Evolutionary conservation across 805 yeast genomes (phyloP).

Genomic region (Spathaspora arborariae): DNA sequence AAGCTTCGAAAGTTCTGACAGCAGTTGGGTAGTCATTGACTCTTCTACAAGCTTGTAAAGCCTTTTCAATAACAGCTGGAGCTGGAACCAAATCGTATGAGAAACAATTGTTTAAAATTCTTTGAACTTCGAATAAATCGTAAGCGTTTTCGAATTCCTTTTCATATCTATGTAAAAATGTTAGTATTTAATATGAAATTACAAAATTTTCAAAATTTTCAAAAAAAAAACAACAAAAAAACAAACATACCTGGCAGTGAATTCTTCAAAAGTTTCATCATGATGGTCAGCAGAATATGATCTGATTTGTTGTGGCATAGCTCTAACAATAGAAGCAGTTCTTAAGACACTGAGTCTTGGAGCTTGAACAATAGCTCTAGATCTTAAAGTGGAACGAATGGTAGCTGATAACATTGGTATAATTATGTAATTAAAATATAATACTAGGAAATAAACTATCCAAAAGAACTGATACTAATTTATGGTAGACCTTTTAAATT

Average conservation of each 20-base stretch:
- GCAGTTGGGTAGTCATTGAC: slow-evolving; percentile 99
- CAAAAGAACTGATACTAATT: background rate
- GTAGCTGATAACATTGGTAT: slow-evolving; percentile 34
- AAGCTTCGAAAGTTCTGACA: slow-evolving; percentile 95
- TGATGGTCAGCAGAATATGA: slow-evolving; percentile 76
- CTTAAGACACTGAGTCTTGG: slow-evolving; percentile 24
- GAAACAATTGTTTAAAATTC: slow-evolving; percentile 96
- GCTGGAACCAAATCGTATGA: slow-evolving; percentile 98
- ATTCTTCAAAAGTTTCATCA: slow-evolving; percentile 93
- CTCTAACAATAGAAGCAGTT: slow-evolving; percentile 15
- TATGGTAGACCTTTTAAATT: background rate
- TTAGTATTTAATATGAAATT: slow-evolving; percentile 22
- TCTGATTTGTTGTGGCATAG: slow-evolving; percentile 40
- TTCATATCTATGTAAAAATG: slow-evolving; percentile 60
- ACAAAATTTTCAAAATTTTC: too few relatives aligned
- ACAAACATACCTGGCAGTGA: slow-evolving; percentile 66
- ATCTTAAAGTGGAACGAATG: slow-evolving; percentile 41
- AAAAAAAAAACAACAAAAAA: too few relatives aligned
- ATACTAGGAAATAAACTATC: background rate
- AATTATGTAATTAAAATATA: background rate
- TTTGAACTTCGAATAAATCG: slow-evolving; percentile 52
- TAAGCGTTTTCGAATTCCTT: slow-evolving; percentile 78
- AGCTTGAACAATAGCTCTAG: slow-evolving; percentile 25
- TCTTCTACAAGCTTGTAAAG: slow-evolving; percentile 96
- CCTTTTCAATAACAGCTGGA: slow-evolving; percentile 92